phyloP scores from a whole-genome alignment of 2,329 filamentous ascomycete species.

The Xylaria sp. region DNA sequence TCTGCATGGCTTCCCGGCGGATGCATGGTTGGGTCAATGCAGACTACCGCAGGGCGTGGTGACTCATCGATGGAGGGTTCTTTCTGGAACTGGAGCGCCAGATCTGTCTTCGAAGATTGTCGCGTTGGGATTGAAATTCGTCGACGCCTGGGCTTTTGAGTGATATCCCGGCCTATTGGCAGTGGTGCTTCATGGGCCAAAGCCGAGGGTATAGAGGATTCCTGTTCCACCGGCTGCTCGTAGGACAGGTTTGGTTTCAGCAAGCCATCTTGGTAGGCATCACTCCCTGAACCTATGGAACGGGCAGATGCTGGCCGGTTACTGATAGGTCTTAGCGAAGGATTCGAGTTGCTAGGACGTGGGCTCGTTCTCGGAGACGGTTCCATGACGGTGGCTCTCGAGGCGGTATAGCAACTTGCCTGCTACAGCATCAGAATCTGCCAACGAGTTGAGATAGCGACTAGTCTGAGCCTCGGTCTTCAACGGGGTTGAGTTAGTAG shows the following conservation, averaged over 20 bases:
- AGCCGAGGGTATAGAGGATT: slow-evolving; percentile 33
- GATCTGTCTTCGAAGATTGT: slow-evolving; percentile 5
- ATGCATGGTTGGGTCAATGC: slow-evolving; percentile 23
- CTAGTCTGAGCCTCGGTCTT: background rate
- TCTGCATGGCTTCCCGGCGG: slow-evolving; percentile 14
- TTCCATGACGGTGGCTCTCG: slow-evolving; percentile 19
- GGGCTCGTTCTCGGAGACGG: slow-evolving; percentile 11
- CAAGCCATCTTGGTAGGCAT: slow-evolving; percentile 28
- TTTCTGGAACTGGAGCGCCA: background rate
- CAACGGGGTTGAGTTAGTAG: background rate
- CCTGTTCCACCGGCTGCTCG: slow-evolving; percentile 22
- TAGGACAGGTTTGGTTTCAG: slow-evolving; percentile 26
- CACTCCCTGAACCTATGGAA: slow-evolving; percentile 25
- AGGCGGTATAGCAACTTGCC: background rate
- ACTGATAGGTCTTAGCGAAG: slow-evolving; percentile 25
- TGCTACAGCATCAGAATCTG: background rate
- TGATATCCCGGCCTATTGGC: slow-evolving; percentile 3
- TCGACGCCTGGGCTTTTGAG: slow-evolving; percentile 1
- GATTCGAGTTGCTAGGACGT: slow-evolving; percentile 26
- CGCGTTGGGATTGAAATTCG: slow-evolving; percentile 13
- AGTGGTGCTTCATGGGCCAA: slow-evolving; percentile 20
- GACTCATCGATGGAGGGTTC: background rate
- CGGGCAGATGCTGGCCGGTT: slow-evolving; percentile 29
- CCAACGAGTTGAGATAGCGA: background rate
- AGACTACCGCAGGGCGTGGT: slow-evolving; percentile 11